Base-by-base conservation (phyloP, 176 grass and related monocot genomes). In the Luzula sylvatica region DNA sequence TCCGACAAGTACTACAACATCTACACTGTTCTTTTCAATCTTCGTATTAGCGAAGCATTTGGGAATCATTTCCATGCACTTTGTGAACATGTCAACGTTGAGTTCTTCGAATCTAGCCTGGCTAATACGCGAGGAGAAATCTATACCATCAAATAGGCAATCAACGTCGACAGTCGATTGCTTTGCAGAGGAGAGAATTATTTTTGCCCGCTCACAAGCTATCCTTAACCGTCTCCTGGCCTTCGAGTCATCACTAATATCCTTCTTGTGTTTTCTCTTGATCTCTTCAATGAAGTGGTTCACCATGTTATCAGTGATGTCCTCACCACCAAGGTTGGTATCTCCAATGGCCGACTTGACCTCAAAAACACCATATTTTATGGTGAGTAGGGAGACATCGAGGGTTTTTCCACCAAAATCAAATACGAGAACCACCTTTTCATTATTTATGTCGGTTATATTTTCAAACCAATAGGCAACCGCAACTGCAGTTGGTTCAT, bases 331-430 rank as follows among this genome's bases (percentile, higher is more conserved):
- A 8, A 72, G 55, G 56, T 76, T 62, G 1, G 72, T 76, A 22
- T 76, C 72, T 17, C 72, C 72, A 11, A 54, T 53, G 13, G 65
- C 68, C 1, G 72, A 53, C 46, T 76, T 76, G 1, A 76, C 72
- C 23, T 75, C 72, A 20, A 75, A 58, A 27, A 75, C 57, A 5
- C 64, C 45, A 1, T 68, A 51, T 17, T 66, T 50, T 20, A 75
- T 75, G 7, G 52, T 75, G 16, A 75, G 62, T 26, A 76, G 42
- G 14, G 72, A 76, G 15, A 76, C 72, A 38, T 76, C 72, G 18
- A 68, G 61, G 8, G 72, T 76, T 20, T 60, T 60, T n/a, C 72
- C 72, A 19, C 72, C 60, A 1, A 75, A 60, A 52, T 75, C 72
- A 26, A 75, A 76, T 15, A 72, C 41, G 19, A 72, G 44, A 8